Evolutionary conservation across 805 yeast species (phyloP), one percentile per base, ranked within the genome.

Genomic region (Spencermartinsiella europaea): DNA sequence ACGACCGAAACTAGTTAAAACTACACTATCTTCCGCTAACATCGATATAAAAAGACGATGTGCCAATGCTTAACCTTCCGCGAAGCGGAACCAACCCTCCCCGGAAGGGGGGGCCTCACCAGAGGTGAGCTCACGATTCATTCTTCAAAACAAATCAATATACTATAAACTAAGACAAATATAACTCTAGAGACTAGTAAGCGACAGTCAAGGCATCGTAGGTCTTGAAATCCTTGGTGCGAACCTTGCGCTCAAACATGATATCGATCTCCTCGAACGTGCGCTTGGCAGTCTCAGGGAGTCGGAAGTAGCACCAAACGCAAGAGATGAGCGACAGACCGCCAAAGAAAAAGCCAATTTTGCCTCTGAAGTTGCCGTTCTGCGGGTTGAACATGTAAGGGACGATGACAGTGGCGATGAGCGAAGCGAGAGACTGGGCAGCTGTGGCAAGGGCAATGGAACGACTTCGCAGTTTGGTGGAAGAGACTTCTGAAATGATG

Each of bases 231-330:
- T 45, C 45, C 31, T 38, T 33, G 27, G 54, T 43, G 3, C 28
- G 42, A 17, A 55, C 48, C 22, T 36, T 19, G 34, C 51, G 37
- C 44, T 55, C 58, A 62, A 79, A 81, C 66, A 80, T 63, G 44
- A 67, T 64, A 61, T 80, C 85, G 57, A 81, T 65, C 57, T 81
- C 85, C 42, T 79, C 81, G 57, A 68, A 79, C 0, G 84, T 76
- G 60, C 81, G 70, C 41, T 72, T 73, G 53, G 69, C 69, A 21
- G 83, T 75, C 60, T 81, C 86, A 7, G 86, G 85, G 42, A 79
- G 65, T 42, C 75, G 72, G 61, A 76, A 73, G 61, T 64, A 72
- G 31, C 69, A 63, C 77, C 79, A 76, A 34, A 65, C 50, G 4
- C 70, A 16, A 15, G 66, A 56, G 8, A 62, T 2, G 3, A 65